Evolutionary conservation across 2,329 filamentous ascomycete species (phyloP), one percentile per base, ranked within the genome.

Genomic region (Exophiala alcalophila): DNA sequence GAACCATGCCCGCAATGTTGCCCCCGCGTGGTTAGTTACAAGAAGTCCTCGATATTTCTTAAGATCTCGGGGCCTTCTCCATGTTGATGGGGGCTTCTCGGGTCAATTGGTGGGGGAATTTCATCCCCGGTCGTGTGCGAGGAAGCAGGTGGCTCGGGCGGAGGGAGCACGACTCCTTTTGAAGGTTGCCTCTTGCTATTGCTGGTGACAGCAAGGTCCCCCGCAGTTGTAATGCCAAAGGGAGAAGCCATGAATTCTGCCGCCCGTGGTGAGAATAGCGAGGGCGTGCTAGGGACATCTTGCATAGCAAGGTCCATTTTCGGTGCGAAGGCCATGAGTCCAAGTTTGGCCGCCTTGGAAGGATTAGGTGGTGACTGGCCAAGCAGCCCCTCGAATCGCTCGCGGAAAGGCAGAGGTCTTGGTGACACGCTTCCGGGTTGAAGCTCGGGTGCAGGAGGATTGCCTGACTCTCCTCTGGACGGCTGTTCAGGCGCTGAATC

Each of bases 191-290:
- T 27, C 12, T 18, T 32, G 26, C 10, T 11, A n/a, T 21, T 18
- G 15, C 20, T 26, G 5, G 20, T 6, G 11, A 40, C 31, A 12
- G 61, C 56, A 12, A 63, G 50, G 45, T 67, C 64, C 20, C 64
- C 63, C 9, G 59, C 59, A 12, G 55, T 50, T 9, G 59, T 59
- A 12, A 61, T 60, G 4, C 63, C 60, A 38, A 69, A 59, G 3
- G 65, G 61, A 5, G 63, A 60, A 4, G 64, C 59, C 49, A 68
- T 55, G 42, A 71, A 72, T 27, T 65, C 65, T 5, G 61, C 64
- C 2, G 67, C 67, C 28, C 68, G 59, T 2, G 70, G 70, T 2
- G 70, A 72, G 38, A 72, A 66, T 7, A 72, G 40, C 3, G 62
- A 65, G 10, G 61, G 59, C 3, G 59, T 61, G 19, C 60, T 55